A percentile compares a stretch with the other conserved stretches of the same genome.
Conservation (phyloP, 148 eudicot genomes). For the Arctostaphylos glauca region DNA sequence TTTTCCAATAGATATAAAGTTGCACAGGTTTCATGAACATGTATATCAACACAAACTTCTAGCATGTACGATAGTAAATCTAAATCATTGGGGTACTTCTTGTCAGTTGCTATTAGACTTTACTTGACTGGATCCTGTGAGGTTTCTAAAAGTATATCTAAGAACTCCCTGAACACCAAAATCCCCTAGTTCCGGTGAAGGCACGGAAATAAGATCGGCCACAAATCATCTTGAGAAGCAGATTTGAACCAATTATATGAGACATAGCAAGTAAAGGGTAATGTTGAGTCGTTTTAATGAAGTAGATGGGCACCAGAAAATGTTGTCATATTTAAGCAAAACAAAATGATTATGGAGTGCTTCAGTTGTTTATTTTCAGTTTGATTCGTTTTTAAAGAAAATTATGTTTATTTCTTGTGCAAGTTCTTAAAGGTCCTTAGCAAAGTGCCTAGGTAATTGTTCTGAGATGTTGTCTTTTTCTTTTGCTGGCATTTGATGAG, state of each 20-base stretch:
- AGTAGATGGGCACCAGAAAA: background rate
- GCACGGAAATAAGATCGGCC: background rate
- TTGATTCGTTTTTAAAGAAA: background rate
- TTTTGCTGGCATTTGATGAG: background rate
- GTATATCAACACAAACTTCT: background rate
- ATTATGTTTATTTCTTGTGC: background rate
- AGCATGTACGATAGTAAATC: background rate
- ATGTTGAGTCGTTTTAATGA: background rate
- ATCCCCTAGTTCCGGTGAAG: background rate
- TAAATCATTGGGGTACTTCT: background rate
- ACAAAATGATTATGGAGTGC: too few species aligned
- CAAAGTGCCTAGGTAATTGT: background rate
- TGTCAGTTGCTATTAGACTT: conserved; percentile 1
- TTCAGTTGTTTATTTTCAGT: too few species aligned
- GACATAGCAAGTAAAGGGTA: background rate
- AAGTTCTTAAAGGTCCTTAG: background rate
- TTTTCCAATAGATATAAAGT: background rate
- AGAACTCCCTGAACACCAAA: background rate
- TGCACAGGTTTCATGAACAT: background rate
- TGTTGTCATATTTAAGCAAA: background rate
- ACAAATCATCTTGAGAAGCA: background rate
- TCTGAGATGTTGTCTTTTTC: background rate
- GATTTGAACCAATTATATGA: background rate
- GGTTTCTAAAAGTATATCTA: background rate
- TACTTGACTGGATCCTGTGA: background rate